phyloP scores from a whole-genome alignment of 768 basidiomycete genomes.

The Boletus pseudo-olivaceus region DNA sequence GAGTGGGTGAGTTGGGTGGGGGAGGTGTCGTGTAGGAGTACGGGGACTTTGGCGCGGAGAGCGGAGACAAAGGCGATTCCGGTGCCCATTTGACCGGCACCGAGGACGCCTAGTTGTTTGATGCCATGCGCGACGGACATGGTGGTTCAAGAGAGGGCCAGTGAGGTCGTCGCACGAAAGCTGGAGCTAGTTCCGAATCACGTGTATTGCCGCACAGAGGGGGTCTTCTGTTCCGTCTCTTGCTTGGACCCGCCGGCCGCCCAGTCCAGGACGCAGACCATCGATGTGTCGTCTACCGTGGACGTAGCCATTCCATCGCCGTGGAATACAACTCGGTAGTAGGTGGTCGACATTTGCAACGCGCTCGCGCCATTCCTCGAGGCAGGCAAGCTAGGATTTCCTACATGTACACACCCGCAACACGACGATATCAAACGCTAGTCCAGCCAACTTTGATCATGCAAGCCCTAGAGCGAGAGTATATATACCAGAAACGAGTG shows the following conservation, averaged over 20 bases:
- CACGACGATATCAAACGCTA: constrained; percentile 6
- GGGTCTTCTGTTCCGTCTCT: too few species aligned
- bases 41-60: constrained; percentile 79
- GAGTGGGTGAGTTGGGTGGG: constrained; percentile 70
- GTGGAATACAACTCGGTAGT: too few species aligned
- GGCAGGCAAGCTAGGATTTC: not conserved
- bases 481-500: constrained; percentile 17
- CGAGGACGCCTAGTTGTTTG: constrained; percentile 71
- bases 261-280: too few species aligned
- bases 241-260: too few species aligned
- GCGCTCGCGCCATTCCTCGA: not conserved
- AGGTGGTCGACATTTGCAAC: too few species aligned
- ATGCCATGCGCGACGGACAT: constrained; percentile 65
- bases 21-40: constrained; percentile 82
- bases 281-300: too few species aligned
- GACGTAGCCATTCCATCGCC: too few species aligned
- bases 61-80: constrained; percentile 90
- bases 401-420: constrained; percentile 1
- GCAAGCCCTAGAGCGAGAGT: constrained; percentile 4
- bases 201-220: constrained; percentile 2
- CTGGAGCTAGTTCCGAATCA: constrained; percentile 10
- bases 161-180: too few species aligned
- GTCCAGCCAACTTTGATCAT: constrained; percentile 18
- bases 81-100: constrained; percentile 86
- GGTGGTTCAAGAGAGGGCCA: not conserved